A percentile compares a stretch with the other conserved stretches of the same genome.
Evolutionary conservation across 2,329 filamentous ascomycete genomes (phyloP).

Genomic region (Cyclaneusma minus): DNA sequence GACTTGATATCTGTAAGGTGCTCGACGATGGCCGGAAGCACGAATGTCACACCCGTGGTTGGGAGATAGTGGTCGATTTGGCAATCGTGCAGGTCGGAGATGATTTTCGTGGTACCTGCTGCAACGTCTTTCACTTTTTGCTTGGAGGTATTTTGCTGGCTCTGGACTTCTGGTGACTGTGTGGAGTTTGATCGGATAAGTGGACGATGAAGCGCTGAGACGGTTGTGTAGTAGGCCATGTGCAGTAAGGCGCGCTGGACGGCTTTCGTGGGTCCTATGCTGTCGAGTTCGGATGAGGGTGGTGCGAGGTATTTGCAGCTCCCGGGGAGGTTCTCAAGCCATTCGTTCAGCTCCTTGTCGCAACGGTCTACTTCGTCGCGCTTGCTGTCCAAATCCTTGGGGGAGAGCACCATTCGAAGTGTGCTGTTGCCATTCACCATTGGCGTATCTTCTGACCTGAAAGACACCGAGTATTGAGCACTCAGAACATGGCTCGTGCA

Average conservation of each 20-base stretch:
- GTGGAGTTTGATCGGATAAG: constrained; percentile 64
- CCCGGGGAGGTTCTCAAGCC: constrained; percentile 56
- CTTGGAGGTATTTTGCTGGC: constrained; percentile 64
- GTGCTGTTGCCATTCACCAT: constrained; percentile 59
- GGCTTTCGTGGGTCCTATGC: constrained; percentile 39
- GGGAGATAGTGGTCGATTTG: constrained; percentile 68
- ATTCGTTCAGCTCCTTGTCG: constrained; percentile 63
- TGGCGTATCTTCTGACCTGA: constrained; percentile 67
- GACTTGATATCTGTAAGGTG: constrained; percentile 88
- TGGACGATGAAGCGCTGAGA: constrained; percentile 80
- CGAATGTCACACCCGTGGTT: constrained; percentile 79
- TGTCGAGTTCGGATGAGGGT: constrained; percentile 36
- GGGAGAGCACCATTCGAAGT: constrained; percentile 62
- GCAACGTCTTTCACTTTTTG: constrained; percentile 73
- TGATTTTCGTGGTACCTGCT: constrained; percentile 71
- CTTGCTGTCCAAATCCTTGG: constrained; percentile 75
- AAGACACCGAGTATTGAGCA: constrained; percentile 82
- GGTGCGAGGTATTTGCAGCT: constrained; percentile 53
- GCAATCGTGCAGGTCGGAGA: constrained; percentile 56
- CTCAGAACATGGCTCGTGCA: constrained; percentile 82
- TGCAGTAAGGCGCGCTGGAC: constrained; percentile 77
- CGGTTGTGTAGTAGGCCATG: constrained; percentile 85
- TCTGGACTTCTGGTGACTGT: constrained; percentile 28
- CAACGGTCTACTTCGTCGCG: constrained; percentile 65
- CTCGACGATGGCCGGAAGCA: constrained; percentile 85